Percentiles rank a stretch among this genome's conserved stretches.
Evolutionary conservation across 2,329 filamentous ascomycete genomes (phyloP).

Genomic region (Aspergillus novoparasiticus): DNA sequence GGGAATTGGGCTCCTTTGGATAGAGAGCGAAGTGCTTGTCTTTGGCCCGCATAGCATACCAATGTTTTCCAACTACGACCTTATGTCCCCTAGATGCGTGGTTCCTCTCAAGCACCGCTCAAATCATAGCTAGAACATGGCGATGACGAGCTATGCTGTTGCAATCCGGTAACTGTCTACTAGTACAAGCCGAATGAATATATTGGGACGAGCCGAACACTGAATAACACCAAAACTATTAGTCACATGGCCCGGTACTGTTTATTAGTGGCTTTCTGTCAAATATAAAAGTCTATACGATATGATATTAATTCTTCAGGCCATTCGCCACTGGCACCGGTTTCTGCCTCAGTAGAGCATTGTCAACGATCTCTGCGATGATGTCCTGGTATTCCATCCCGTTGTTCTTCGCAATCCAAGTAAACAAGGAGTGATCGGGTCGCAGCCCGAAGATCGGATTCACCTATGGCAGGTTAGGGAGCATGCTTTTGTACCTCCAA

Average conservation of each 20-base stretch:
- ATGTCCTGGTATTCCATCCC: constrained; percentile 13
- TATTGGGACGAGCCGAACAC: background rate
- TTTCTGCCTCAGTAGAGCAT: background rate
- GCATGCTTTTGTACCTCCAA: background rate
- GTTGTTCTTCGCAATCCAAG: constrained; percentile 11
- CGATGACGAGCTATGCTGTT: background rate
- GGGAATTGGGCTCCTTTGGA: too few species aligned
- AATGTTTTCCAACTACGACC: too few species aligned
- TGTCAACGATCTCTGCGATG: constrained; percentile 10
- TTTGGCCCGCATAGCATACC: too few species aligned
- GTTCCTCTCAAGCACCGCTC: too few species aligned
- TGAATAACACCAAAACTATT: background rate
- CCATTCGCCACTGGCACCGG: background rate
- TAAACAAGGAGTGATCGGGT: constrained; percentile 12
- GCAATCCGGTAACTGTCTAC: background rate
- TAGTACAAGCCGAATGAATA: background rate
- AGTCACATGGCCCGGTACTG: background rate
- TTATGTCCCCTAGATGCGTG: too few species aligned
- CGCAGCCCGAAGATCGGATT: constrained; percentile 19
- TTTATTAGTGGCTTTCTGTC: background rate
- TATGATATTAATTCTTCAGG: background rate
- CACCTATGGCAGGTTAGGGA: constrained; percentile 4
- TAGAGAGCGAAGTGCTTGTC: too few species aligned
- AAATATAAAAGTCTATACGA: background rate
- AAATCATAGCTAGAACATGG: background rate